Evolutionary conservation across 768 basidiomycete genomes (phyloP), one percentile per base, ranked within the genome.

Genomic region (Suillus subaureus): DNA sequence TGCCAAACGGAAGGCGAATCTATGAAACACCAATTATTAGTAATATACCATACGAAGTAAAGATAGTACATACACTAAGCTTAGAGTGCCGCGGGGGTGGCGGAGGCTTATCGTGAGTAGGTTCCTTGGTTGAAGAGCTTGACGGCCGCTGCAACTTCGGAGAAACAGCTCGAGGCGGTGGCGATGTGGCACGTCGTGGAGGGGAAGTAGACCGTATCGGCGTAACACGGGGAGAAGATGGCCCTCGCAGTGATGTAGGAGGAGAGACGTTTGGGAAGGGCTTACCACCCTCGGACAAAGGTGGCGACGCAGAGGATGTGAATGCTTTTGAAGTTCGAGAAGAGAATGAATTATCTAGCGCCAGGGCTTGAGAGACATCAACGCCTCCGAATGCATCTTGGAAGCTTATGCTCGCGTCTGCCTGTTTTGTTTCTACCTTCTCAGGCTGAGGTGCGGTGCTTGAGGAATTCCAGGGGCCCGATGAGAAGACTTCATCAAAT

Each of bases 1-100:
- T 88, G 42, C 88, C 87, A 71, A 94, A 94, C 0, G 91, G 92
- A 66, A 94, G 76, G 62, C 91, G 92, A 68, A 94, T 84, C 92
- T 90, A 62, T 70, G 42, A 61, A 67, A 60, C 63, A 69, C 58
- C 52, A 16, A 23, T 55, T 21, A 64, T 70, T 62, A 67, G 55
- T 69, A 33, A 66, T 58, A 35, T 40, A 42, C 54, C n/a, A 56
- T 35, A n/a, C 37, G 26, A 54, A 18, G 61, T 21, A 43, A 49
- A 57, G 37, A 54, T 43, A 66, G 5, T 13, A 84, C 90, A 80
- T 79, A 93, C 92, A 69, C 90, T 94, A 62, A 93, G 79, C 74
- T 92, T 92, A 35, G 91, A 92, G 69, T 87, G 86, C 66, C 88
- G 84, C 58, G 83, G 75, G 2, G 80, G 70, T n/a, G 85, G 75